phyloP scores from a whole-genome alignment of 1,284 basidiomycete species.

The Pisolithus thermaeus region DNA sequence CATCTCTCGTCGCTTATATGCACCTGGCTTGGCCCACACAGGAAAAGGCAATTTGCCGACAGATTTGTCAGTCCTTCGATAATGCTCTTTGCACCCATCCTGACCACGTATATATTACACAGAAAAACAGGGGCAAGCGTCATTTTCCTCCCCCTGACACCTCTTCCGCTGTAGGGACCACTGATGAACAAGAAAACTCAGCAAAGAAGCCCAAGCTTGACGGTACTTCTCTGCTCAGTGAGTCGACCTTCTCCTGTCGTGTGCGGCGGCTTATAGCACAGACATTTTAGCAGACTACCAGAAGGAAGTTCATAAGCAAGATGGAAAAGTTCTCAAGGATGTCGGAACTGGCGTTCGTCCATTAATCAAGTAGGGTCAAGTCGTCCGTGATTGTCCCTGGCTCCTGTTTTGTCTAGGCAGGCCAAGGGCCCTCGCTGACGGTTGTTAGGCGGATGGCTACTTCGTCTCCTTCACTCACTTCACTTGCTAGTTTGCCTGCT shows the following conservation, averaged over 20 bases:
- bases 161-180: conserved; percentile 21
- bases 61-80: conserved; percentile 48
- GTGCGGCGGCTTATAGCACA: not conserved
- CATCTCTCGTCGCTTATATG: conserved; percentile 7
- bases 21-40: conserved; percentile 18
- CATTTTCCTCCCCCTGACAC: conserved; percentile 33
- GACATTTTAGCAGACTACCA: conserved; percentile 27
- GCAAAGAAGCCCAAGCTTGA: conserved; percentile 37
- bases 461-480: not conserved
- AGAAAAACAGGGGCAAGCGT: conserved; percentile 63
- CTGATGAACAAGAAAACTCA: conserved; percentile 27
- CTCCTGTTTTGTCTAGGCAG: not conserved
- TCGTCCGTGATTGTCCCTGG: conserved; percentile 12
- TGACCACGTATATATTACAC: conserved; percentile 1
- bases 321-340: conserved; percentile 33
- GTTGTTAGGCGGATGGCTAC: not conserved
- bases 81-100: not conserved
- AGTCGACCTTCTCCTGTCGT: conserved; percentile 8
- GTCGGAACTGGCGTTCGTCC: conserved; percentile 35
- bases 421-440: conserved; percentile 10
- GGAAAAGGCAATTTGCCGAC: conserved; percentile 54
- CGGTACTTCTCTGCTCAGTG: conserved; percentile 25
- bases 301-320: conserved; percentile 34
- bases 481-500: not conserved
- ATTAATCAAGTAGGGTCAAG: conserved; percentile 31